Percentiles rank a stretch among this genome's conserved stretches.
phyloP scores from a whole-genome alignment of 2,329 filamentous ascomycete species.

The Trichophaea hybrida region DNA sequence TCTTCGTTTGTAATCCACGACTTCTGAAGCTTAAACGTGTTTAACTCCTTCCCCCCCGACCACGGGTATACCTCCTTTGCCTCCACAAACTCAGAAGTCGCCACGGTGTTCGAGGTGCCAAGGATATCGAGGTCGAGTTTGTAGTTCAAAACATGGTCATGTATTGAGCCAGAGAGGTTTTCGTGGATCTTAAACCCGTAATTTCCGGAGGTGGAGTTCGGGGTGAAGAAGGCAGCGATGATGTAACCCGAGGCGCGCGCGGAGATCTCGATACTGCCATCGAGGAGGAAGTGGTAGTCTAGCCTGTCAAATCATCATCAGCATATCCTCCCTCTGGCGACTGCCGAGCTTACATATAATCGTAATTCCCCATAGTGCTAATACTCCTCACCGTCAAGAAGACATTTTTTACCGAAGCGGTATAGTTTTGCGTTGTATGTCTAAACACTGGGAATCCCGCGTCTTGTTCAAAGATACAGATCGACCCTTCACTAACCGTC shows the following conservation, averaged over 20 bases:
- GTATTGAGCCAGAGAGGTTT: slow-evolving; percentile 37
- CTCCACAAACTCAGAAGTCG: slow-evolving; percentile 27
- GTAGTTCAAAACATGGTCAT: slow-evolving; percentile 44
- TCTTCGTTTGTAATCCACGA: slow-evolving; percentile 35
- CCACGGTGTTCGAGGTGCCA: slow-evolving; percentile 36
- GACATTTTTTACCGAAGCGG: slow-evolving; percentile 25
- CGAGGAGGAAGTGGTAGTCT: slow-evolving; percentile 39
- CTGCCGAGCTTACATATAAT: slow-evolving; percentile 31
- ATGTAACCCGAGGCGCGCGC: slow-evolving; percentile 43
- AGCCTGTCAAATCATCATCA: slow-evolving; percentile 20
- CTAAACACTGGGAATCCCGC: too few relatives aligned
- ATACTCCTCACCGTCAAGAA: slow-evolving; percentile 36
- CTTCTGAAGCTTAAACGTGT: slow-evolving; percentile 40
- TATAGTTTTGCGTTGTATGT: too few relatives aligned
- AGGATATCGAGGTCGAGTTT: slow-evolving; percentile 42
- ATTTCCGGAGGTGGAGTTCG: slow-evolving; percentile 31
- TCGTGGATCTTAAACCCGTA: slow-evolving; percentile 41
- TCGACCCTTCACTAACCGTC: slow-evolving; percentile 35
- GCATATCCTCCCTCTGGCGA: too few relatives aligned
- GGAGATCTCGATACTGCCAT: slow-evolving; percentile 40
- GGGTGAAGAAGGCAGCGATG: slow-evolving; percentile 36
- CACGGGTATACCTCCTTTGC: slow-evolving; percentile 31
- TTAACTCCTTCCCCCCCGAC: slow-evolving; percentile 33
- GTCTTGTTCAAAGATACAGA: slow-evolving; percentile 41
- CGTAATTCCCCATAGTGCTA: slow-evolving; percentile 42